A percentile compares a stretch with the other conserved stretches of the same genome.
phyloP scores from a whole-genome alignment of 257 asterid species.

The Capsicum rhomboideum region DNA sequence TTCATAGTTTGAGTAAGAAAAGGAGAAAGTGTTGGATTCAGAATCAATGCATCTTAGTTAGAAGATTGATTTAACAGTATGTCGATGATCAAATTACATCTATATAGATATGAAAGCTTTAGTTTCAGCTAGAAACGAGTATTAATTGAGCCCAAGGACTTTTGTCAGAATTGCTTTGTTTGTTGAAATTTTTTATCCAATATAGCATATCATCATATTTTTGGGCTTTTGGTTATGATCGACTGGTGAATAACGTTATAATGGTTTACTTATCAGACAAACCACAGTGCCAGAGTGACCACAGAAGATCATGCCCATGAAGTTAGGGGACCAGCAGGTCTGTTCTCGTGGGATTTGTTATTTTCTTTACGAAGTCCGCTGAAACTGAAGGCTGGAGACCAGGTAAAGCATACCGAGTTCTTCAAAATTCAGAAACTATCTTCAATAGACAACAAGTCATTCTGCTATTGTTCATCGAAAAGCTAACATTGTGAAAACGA shows the following conservation, averaged over 20 bases:
- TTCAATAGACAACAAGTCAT: background rate
- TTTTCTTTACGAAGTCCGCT: slow-evolving; percentile 78
- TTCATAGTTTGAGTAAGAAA: background rate
- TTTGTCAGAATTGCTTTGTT: background rate
- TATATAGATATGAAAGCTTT: background rate
- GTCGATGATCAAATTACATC: background rate
- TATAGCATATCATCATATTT: background rate
- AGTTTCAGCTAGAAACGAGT: background rate
- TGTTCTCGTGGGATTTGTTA: slow-evolving; percentile 85
- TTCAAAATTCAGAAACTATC: background rate
- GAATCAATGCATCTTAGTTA: background rate
- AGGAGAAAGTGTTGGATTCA: background rate
- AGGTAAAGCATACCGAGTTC: slow-evolving; percentile 32
- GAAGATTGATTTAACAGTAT: background rate
- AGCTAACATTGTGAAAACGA: background rate
- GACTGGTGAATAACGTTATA: background rate
- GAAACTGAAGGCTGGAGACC: slow-evolving; percentile 81
- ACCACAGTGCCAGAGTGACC: slow-evolving; percentile 70
- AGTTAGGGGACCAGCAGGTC: slow-evolving; percentile 86
- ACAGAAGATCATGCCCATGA: slow-evolving; percentile 92
- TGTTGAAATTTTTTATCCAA: background rate
- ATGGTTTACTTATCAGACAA: slow-evolving; percentile 26
- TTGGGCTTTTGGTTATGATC: background rate
- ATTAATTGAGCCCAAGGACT: background rate
- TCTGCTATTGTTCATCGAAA: background rate